Percentiles rank a stretch among this genome's conserved stretches.
Conservation (phyloP, 345 rosid species). For the Adansonia digitata region DNA sequence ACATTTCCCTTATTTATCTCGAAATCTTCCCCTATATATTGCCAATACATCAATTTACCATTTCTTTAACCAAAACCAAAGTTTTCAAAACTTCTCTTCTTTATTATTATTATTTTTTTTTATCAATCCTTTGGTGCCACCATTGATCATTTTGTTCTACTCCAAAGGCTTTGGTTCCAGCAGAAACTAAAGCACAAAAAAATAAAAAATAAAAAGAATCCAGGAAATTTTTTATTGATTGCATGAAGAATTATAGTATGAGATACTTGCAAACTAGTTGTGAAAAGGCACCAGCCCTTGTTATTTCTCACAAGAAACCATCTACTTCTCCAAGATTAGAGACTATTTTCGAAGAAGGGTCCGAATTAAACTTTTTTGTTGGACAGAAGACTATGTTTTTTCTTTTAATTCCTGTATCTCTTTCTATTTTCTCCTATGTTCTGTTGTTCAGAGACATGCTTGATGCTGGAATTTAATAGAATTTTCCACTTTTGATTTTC, state of each 20-base stretch:
- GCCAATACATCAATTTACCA: not conserved
- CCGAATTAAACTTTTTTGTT: not conserved
- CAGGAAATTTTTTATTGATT: not conserved
- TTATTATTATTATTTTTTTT: no score
- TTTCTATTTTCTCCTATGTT: not conserved
- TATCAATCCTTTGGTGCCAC: not conserved
- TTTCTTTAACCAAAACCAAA: not conserved
- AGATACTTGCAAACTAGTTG: not conserved
- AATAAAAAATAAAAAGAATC: not conserved
- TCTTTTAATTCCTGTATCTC: not conserved
- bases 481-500: not conserved
- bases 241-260: not conserved
- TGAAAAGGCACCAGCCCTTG: conserved; percentile 10
- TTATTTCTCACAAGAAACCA: not conserved
- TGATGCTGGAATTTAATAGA: not conserved
- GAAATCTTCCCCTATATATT: not conserved
- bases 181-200: no score
- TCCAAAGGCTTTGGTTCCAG: not conserved
- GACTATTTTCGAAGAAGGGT: conserved; percentile 13
- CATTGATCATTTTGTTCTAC: not conserved
- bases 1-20: not conserved
- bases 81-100: not conserved
- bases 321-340: conserved; percentile 15
- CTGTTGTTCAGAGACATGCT: not conserved
- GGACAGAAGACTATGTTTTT: not conserved